Evolutionary conservation across 805 yeast genomes (phyloP).

Genomic region (Metschnikowia baotianmanensis): DNA sequence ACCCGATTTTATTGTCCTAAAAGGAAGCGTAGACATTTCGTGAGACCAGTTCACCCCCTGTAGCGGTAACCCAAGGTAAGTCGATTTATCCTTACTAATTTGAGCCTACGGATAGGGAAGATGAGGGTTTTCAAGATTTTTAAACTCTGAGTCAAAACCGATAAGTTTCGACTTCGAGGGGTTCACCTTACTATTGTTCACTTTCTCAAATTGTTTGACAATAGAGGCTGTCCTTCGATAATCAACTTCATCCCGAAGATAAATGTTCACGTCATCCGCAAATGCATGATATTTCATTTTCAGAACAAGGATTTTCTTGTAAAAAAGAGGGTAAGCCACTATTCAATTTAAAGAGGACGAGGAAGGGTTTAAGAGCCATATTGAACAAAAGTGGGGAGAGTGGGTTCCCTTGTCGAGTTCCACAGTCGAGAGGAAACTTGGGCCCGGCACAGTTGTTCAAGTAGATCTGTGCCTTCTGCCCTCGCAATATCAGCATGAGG

Average conservation of each 20-base stretch:
- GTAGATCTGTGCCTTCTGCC: conserved; percentile 4
- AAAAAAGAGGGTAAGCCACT: background rate
- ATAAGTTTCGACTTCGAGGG: no score
- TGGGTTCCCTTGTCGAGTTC: background rate
- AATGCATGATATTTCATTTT: background rate
- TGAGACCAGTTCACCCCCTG: no score
- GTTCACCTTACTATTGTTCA: no score
- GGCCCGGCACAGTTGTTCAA: conserved; percentile 3
- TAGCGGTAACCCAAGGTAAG: no score
- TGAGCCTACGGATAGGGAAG: no score
- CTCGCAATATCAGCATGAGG: conserved; percentile 8
- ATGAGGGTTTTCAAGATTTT: no score
- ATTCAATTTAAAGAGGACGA: background rate
- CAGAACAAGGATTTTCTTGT: background rate
- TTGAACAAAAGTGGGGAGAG: background rate
- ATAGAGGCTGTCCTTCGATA: no score
- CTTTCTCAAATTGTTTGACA: no score
- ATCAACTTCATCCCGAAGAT: no score
- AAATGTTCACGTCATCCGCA: no score
- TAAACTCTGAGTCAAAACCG: no score
- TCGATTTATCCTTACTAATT: no score
- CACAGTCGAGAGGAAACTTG: background rate
- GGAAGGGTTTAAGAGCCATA: background rate
- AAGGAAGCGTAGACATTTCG: background rate
- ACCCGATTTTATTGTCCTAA: background rate